Base-by-base conservation (phyloP, 345 rosid genomes). In the Citrus reticulata region DNA sequence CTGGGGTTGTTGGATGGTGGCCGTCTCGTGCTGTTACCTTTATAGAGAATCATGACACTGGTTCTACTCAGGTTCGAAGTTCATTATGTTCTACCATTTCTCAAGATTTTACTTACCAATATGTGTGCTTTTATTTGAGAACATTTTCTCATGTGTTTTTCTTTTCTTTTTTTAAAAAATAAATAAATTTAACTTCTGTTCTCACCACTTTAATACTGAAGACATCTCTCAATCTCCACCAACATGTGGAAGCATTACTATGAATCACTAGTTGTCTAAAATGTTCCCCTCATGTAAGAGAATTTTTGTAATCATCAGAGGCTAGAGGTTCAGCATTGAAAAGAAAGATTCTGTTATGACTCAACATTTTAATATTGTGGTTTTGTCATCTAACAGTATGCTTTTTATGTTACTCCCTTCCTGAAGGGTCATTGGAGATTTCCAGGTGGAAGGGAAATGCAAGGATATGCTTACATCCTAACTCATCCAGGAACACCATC, bases 1-100 rank as follows among this genome's bases (percentile, higher is more conserved):
- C 98, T 19, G 98, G 99, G 77, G 95, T 95, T 73, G 89, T 95
- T 67, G 99, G 99, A 77, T 95, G 98, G 99, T 95, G 99, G 99
- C 99, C 98, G 19, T 95, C 99, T 83, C 98, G 99, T 81, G 98
- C 98, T 81, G 94, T 95, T 75, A 95, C 97, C 76, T 95, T 95
- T 78, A 85, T 95, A 30, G 99, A 95, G 90, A 95, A 95, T 87
- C 98, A 95, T 65, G 98, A 95, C 81, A 95, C 99, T 81, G 99
- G 99, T 76, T 95, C 99, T 82, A 95, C 99, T 61, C 99, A 93
- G 97, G 98, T 89, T 81, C 64, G 76, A 77, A 81, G 57, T 69
- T 63, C 75, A 70, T 73, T 7, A 40, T 16, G 17, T 83, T 75
- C 73, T 39, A 75, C 71, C 51, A 17, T 77, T 40, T 57, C 39